phyloP scores from a whole-genome alignment of 2,329 filamentous ascomycete genomes.

The Talaromyces sp. region DNA sequence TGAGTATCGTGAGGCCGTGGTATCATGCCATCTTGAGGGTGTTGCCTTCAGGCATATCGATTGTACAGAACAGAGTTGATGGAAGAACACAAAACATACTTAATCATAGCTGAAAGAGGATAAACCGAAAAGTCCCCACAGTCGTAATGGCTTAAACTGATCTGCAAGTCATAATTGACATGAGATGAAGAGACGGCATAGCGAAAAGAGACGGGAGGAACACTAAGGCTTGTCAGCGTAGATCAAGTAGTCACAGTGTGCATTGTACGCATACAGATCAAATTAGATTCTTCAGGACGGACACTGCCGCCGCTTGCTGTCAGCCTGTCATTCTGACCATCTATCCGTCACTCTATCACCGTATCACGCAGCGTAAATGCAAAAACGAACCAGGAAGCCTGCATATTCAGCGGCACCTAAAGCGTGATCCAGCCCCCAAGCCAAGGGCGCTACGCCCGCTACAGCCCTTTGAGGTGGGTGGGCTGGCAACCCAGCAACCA shows the following conservation, averaged over 20 bases:
- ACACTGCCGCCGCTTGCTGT: not conserved
- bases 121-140: not conserved
- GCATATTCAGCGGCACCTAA: not conserved
- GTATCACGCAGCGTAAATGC: not conserved
- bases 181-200: not conserved
- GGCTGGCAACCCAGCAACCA: not conserved
- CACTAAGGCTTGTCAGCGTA: not conserved
- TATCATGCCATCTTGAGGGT: not conserved
- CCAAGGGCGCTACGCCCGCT: not conserved
- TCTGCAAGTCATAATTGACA: not conserved
- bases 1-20: not conserved
- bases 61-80: not conserved
- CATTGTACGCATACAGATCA: not conserved
- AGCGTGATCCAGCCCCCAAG: not conserved
- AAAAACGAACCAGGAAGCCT: not conserved
- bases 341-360: no score
- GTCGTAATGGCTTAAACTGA: not conserved
- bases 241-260: not conserved
- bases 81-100: not conserved
- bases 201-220: not conserved
- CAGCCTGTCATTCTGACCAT: no score
- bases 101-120: not conserved
- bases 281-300: not conserved
- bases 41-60: not conserved
- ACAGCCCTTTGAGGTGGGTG: not conserved